Evolutionary conservation across 2,329 filamentous ascomycete species (phyloP), one percentile per base, ranked within the genome.

Genomic region (Lachnellula cervina): DNA sequence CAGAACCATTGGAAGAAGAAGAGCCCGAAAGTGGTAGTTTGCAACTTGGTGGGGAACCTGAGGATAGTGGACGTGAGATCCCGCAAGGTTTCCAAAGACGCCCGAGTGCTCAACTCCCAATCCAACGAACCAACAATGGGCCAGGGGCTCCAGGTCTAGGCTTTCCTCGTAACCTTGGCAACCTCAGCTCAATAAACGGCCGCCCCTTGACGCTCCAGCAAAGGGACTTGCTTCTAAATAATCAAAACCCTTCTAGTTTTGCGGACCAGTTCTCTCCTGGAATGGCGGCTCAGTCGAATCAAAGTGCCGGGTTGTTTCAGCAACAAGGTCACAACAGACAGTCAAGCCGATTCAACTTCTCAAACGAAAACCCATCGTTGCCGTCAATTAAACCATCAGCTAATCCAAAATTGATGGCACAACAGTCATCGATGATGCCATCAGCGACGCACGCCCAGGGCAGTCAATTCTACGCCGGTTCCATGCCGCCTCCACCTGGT

Each of bases 401-500:
- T 14, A 92, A 91, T 70, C 82, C 87, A 50, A 87, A 89, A 67
- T 80, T 90, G 66, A 88, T 93, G 86, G 89, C 84, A 54, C 90
- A 91, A 71, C 90, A 93, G 74, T 86, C 88, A n/a, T 87, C 88
- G 13, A 94, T 92, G 87, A 90, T 93, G 86, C 88, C 87, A 48
- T 83, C 85, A 63, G 58, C 55, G 28, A 60, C 25, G 43, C 64
- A 66, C 50, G 75, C 77, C 42, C 81, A 84, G 64, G 72, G 79
- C 62, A 83, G 80, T 61, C 88, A 89, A 60, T 94, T 90, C 70
- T 97, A 94, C 71, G 83, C 86, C 48, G 86, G 84, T 52, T 89
- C 89, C 9, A 90, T 97, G 67, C 90, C 95, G 66, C 94, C 95
- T 28, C 94, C 94, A 57, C 95, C 94, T 0, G 94, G 94, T 9